Conservation (phyloP, 352 stramenopile genomes). For the Phytopythium oedochilum region DNA sequence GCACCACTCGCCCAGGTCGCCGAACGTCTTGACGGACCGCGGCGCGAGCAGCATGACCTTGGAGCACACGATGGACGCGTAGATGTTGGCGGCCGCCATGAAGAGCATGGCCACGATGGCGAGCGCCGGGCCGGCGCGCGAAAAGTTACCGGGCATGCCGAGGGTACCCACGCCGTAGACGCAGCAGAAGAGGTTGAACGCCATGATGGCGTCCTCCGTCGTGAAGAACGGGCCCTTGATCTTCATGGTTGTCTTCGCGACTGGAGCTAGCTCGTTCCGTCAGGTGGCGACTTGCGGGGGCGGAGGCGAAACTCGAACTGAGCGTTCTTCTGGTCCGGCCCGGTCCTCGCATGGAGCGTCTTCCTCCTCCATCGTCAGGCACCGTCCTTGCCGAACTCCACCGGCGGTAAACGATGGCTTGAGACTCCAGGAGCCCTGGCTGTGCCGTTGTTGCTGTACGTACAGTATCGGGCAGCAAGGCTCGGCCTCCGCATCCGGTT, state of each 20-base stretch:
- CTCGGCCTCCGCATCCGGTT: background rate
- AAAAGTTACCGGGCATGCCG: conserved; percentile 51
- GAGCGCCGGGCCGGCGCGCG: conserved; percentile 25
- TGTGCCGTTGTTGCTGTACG: background rate
- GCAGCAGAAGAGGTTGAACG: conserved; percentile 43
- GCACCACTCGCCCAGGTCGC: conserved; percentile 46
- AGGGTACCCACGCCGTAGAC: conserved; percentile 57
- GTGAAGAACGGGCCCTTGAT: background rate
- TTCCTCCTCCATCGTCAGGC: too few relatives aligned
- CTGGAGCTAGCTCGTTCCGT: too few relatives aligned
- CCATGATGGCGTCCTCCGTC: background rate
- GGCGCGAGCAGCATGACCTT: conserved; percentile 43
- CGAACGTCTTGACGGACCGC: conserved; percentile 29
- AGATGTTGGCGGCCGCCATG: conserved; percentile 39
- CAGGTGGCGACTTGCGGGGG: background rate
- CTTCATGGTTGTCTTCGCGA: background rate
- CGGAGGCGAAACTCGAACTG: background rate
- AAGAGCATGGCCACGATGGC: conserved; percentile 32
- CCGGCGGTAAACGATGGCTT: background rate
- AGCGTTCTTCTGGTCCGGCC: background rate
- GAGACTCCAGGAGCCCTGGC: too few relatives aligned
- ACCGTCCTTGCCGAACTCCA: background rate
- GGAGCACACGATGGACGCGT: conserved; percentile 25
- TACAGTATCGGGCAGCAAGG: too few relatives aligned
- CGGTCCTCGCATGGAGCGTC: too few relatives aligned